Evolutionary conservation across 495 filamentous ascomycete genomes (phyloP), one percentile per base, ranked within the genome.

Genomic region (Cercophora sp.): DNA sequence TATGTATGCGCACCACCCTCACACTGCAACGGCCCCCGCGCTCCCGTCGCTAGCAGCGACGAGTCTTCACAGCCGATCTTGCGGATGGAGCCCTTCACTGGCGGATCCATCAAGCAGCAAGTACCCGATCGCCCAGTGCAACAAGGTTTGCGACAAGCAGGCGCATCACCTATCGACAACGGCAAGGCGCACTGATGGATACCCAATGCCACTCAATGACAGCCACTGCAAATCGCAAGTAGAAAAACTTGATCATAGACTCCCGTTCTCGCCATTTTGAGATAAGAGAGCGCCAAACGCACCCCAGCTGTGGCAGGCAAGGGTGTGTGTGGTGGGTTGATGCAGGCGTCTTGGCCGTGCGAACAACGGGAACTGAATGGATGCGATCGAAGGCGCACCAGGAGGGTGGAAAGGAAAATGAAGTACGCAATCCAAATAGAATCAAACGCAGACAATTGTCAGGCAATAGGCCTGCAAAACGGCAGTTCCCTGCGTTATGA

Each of bases 261-360:
- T n/a, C n/a, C n/a, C n/a, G n/a, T n/a, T n/a, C n/a, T n/a, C n/a
- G 13, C 18, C 18, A 20, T 18, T 41, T 41, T 18, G 37, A 41
- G 37, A 41, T 41, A 41, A 41, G 37, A 47, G 44, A 18, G 26
- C 26, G 27, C 43, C 43, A 46, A 23, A 47, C 13, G 25, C n/a
- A 34, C 25, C 26, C 26, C 44, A 4, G 31, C 44, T 49, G 45
- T 16, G 44, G 44, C 44, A 34, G 44, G 44, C 37, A 23, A 5
- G 41, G 18, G 26, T 32, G 44, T n/a, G 31, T 34, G 29, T 39
- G 52, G 44, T 48, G 44, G 44, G 43, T 49, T 49, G 52, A 42
- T 55, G 52, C 52, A 43, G 23, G 37, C 36, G 45, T 27, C 13
- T 34, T 45, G 40, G 41, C 51, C 52, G 52, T 55, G 52, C 52